phyloP scores from a whole-genome alignment of 768 basidiomycete species.

The Harrya chromipes region DNA sequence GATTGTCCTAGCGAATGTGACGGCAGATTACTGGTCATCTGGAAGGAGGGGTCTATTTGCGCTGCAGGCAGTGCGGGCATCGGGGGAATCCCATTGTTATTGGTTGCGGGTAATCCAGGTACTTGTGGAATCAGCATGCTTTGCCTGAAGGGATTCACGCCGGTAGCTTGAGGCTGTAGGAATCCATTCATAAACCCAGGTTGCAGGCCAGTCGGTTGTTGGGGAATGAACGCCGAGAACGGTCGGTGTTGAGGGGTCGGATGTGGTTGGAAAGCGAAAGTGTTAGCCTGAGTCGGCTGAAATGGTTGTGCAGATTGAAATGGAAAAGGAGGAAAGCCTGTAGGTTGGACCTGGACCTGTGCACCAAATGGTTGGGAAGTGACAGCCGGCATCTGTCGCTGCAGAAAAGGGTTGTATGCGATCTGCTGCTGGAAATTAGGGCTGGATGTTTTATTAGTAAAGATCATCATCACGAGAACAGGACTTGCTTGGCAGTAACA shows the following conservation, averaged over 20 bases:
- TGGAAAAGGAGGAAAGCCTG: conserved; percentile 49
- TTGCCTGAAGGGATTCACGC: conserved; percentile 82
- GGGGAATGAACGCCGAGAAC: conserved; percentile 53
- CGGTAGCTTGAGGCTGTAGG: conserved; percentile 54
- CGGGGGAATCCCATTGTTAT: conserved; percentile 20
- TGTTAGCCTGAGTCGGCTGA: conserved; percentile 18
- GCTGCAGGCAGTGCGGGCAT: conserved; percentile 7
- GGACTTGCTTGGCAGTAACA: conserved; percentile 47
- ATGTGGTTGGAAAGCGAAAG: conserved; percentile 35
- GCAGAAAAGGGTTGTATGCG: conserved; percentile 74
- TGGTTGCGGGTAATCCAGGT: conserved; percentile 54
- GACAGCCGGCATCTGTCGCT: conserved; percentile 50
- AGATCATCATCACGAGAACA: neutral
- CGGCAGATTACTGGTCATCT: conserved; percentile 8
- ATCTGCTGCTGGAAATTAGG: conserved; percentile 59
- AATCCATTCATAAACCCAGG: conserved; percentile 43
- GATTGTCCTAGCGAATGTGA: conserved; percentile 13
- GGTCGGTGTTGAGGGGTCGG: conserved; percentile 45
- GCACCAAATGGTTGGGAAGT: conserved; percentile 41
- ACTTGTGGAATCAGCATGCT: conserved; percentile 65
- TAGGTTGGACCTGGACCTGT: conserved; percentile 51
- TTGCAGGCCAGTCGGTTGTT: conserved; percentile 48
- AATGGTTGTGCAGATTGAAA: conserved; percentile 31
- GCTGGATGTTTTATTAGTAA: conserved; percentile 33
- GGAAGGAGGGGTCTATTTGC: conserved; percentile 13